A percentile compares a stretch with the other conserved stretches of the same genome.
Conservation (phyloP, 352 stramenopile species). For the Phytophthora idaei region DNA sequence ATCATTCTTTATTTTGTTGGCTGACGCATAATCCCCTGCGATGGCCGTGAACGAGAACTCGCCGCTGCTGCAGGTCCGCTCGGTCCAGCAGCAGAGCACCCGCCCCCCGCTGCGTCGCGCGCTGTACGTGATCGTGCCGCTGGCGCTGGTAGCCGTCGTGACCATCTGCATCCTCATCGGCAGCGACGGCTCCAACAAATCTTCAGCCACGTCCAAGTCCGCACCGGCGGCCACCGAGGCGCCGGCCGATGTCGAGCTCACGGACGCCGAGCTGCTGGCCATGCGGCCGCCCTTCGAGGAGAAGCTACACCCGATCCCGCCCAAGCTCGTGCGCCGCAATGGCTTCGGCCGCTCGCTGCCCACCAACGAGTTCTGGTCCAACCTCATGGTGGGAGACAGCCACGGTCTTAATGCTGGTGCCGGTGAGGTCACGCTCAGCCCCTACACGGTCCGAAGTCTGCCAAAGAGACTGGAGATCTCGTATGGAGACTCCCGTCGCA, state of each 20-base stretch:
- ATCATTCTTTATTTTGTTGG: constrained; percentile 29
- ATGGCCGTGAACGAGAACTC: constrained; percentile 56
- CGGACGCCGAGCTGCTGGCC: constrained; percentile 54
- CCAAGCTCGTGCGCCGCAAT: constrained; percentile 57
- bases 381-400: constrained; percentile 78
- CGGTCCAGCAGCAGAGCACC: constrained; percentile 10
- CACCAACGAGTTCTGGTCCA: constrained; percentile 92
- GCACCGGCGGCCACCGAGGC: background rate
- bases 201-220: constrained; percentile 9
- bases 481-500: constrained; percentile 80
- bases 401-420: constrained; percentile 76
- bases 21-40: background rate
- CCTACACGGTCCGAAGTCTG: constrained; percentile 80
- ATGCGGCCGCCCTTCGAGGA: constrained; percentile 63
- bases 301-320: constrained; percentile 61
- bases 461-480: constrained; percentile 78
- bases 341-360: constrained; percentile 62
- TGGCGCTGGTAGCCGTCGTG: constrained; percentile 56
- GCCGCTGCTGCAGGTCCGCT: constrained; percentile 48
- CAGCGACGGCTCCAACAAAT: constrained; percentile 15
- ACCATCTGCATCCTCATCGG: constrained; percentile 52
- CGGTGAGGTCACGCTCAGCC: constrained; percentile 79
- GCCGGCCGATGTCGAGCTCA: constrained; percentile 12
- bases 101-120: constrained; percentile 45
- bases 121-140: constrained; percentile 60